phyloP scores from a whole-genome alignment of 2,329 filamentous ascomycete species.

The Hansfordia pulvinata region DNA sequence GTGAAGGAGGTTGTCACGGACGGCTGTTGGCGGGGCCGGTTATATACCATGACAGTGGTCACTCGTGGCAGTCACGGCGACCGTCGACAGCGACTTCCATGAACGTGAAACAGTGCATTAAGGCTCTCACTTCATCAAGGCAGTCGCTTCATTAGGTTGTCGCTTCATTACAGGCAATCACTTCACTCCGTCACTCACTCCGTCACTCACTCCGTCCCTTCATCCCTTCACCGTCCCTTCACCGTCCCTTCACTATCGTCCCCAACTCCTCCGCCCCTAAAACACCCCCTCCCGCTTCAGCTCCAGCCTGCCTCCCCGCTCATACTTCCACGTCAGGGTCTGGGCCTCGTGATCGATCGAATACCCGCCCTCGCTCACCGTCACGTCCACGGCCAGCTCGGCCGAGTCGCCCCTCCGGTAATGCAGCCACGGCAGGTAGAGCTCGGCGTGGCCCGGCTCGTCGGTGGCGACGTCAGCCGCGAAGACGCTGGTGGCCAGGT shows the following conservation, averaged over 20 bases:
- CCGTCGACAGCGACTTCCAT: too few relatives aligned
- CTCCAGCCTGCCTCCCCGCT: conserved; percentile 3
- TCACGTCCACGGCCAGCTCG: conserved; percentile 3
- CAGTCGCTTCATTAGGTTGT: too few relatives aligned
- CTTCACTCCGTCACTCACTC: too few relatives aligned
- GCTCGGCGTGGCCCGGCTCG: conserved; percentile 2
- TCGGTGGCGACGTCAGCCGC: conserved; percentile 2
- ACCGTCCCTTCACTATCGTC: background rate
- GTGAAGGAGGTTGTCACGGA: too few relatives aligned
- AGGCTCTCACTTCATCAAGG: too few relatives aligned
- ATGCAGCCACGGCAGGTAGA: conserved; percentile 9
- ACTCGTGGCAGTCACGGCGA: too few relatives aligned
- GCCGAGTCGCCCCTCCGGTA: conserved; percentile 6
- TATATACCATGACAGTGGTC: too few relatives aligned
- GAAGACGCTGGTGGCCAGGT: conserved; percentile 5
- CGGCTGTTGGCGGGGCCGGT: too few relatives aligned
- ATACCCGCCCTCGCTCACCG: conserved; percentile 2
- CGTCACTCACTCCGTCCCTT: too few relatives aligned
- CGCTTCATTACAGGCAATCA: too few relatives aligned
- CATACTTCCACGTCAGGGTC: conserved; percentile 4
- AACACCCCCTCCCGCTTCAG: conserved; percentile 1
- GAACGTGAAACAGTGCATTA: too few relatives aligned
- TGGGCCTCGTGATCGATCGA: conserved; percentile 2
- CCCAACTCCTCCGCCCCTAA: background rate
- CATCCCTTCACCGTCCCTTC: too few relatives aligned